These are phyloP conservation scores for Tulasnella sp. DNA, from an alignment of 768 basidiomycete species.

Conservation along the genomic window DNA sequence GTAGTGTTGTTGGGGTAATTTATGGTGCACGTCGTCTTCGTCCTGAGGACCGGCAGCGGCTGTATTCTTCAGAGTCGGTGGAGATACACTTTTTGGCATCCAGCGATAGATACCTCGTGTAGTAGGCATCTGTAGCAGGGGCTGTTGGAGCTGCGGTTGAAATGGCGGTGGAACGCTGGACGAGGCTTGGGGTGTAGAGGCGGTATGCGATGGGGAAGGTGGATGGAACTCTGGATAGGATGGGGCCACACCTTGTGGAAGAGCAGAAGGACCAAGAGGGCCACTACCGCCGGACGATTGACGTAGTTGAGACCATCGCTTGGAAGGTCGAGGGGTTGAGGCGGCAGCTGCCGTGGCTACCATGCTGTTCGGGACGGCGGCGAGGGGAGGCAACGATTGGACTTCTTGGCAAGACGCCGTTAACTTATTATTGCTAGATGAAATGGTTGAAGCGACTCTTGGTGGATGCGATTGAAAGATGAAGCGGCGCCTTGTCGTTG, in stretches of 20 bases:
- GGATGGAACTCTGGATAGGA: background rate
- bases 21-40: background rate
- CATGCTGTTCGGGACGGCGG: background rate
- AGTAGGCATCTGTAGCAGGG: slow-evolving; percentile 1
- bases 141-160: slow-evolving; percentile 7
- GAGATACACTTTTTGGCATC: slow-evolving; percentile 4
- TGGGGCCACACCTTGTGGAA: slow-evolving; percentile 4
- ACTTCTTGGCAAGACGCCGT: background rate
- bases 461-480: background rate
- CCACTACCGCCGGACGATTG: background rate
- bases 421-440: background rate
- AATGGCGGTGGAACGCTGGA: background rate
- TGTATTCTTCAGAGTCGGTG: background rate
- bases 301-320: slow-evolving; percentile 13
- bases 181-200: slow-evolving; percentile 4
- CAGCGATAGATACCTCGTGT: background rate
- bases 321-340: background rate
- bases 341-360: background rate
- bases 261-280: background rate
- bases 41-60: background rate
- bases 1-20: background rate
- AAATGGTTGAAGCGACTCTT: background rate
- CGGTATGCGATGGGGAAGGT: slow-evolving; percentile 17
- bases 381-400: slow-evolving; percentile 16
- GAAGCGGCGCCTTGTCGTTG: background rate